Conservation (phyloP, 352 stramenopile genomes). For the Globisporangium lucens region DNA sequence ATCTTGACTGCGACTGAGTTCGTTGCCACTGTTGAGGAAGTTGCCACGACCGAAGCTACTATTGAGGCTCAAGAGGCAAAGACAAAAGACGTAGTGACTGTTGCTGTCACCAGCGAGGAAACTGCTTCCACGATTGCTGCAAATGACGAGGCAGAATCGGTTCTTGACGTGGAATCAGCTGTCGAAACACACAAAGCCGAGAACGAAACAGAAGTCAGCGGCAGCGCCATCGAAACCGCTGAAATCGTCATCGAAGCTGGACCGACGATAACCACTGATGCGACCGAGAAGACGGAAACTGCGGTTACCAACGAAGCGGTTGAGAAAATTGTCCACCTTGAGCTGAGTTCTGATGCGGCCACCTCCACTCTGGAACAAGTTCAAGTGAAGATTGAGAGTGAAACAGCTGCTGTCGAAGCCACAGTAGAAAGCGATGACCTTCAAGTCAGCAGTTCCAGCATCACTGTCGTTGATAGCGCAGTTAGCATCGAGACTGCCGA, state of each 20-base stretch:
- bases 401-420: background rate
- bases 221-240: background rate
- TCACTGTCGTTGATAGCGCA: background rate
- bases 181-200: background rate
- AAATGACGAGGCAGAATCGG: slow-evolving; percentile 2
- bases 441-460: background rate
- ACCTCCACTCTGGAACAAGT: background rate
- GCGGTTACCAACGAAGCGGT: background rate
- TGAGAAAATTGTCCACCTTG: background rate
- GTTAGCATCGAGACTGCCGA: background rate
- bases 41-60: background rate
- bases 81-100: background rate
- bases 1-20: background rate
- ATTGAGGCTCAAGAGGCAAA: background rate
- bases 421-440: background rate
- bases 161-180: background rate
- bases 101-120: background rate
- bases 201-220: background rate
- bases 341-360: background rate
- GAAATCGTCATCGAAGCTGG: background rate
- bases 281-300: background rate
- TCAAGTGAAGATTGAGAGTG: background rate
- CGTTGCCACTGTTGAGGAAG: background rate
- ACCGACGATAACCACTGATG: background rate
- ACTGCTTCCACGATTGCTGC: background rate